phyloP scores from a whole-genome alignment of 2,329 filamentous ascomycete genomes.

The Neonectria ditissima region DNA sequence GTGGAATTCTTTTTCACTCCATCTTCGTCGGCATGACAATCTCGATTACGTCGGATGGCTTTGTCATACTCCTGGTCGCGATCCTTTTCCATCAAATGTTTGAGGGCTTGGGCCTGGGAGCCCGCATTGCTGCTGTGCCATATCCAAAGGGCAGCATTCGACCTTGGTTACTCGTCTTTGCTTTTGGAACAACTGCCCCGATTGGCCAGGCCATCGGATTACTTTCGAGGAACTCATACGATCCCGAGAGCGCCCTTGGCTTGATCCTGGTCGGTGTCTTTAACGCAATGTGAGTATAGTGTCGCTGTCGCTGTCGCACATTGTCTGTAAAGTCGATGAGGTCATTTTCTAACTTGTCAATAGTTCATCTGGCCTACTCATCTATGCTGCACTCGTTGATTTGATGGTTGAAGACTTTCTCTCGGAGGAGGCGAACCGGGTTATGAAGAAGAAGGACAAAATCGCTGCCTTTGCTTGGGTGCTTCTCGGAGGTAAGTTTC shows the following conservation, averaged over 20 bases:
- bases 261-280: slow-evolving; percentile 74
- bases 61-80: slow-evolving; percentile 74
- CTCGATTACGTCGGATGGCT: slow-evolving; percentile 75
- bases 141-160: slow-evolving; percentile 67
- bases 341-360: slow-evolving; percentile 6
- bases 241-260: slow-evolving; percentile 72
- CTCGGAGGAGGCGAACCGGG: slow-evolving; percentile 64
- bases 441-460: slow-evolving; percentile 65
- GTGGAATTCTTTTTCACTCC: slow-evolving; percentile 83
- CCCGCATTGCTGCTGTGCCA: slow-evolving; percentile 75
- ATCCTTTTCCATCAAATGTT: slow-evolving; percentile 80
- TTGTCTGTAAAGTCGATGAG: rapidly evolving
- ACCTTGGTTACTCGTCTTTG: slow-evolving; percentile 71
- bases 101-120: slow-evolving; percentile 76
- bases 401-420: slow-evolving; percentile 74
- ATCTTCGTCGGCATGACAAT: slow-evolving; percentile 81
- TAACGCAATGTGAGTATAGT: slow-evolving; percentile 68
- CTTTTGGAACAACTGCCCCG: slow-evolving; percentile 73
- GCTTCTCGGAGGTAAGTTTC: slow-evolving; percentile 60
- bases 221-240: slow-evolving; percentile 66
- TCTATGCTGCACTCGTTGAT: slow-evolving; percentile 73
- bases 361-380: slow-evolving; percentile 69
- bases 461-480: slow-evolving; percentile 64
- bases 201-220: slow-evolving; percentile 75
- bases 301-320: rapidly evolving